phyloP scores from a whole-genome alignment of 805 yeast genomes.

The Lipomyces spencermartinsiae region DNA sequence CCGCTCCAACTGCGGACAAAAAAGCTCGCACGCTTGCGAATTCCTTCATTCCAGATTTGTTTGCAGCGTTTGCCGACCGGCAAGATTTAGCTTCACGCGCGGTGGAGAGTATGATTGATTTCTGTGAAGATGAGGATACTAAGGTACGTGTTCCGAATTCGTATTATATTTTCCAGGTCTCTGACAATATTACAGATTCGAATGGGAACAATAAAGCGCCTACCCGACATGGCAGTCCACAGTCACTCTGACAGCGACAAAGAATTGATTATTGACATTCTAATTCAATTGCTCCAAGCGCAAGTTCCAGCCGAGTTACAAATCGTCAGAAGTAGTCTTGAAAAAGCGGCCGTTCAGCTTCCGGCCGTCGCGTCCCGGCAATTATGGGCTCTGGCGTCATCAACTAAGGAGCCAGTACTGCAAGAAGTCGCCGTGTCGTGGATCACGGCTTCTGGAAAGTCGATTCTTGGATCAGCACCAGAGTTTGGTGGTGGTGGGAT shows the following conservation, averaged over 20 bases:
- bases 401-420: constrained; percentile 16
- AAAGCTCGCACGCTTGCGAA: constrained; percentile 28
- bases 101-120: constrained; percentile 32
- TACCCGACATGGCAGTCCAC: constrained; percentile 24
- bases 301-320: constrained; percentile 24
- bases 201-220: constrained; percentile 19
- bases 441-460: constrained; percentile 15
- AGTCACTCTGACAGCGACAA: constrained; percentile 14
- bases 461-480: neutral
- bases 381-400: constrained; percentile 24
- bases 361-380: constrained; percentile 26
- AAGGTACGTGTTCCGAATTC: constrained; percentile 9
- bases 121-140: constrained; percentile 34
- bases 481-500: constrained; percentile 22
- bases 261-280: constrained; percentile 23
- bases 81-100: constrained; percentile 19
- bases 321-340: constrained; percentile 18
- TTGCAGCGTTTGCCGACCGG: constrained; percentile 20
- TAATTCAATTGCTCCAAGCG: constrained; percentile 30
- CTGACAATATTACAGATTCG: constrained; percentile 15
- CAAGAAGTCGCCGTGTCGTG: constrained; percentile 25
- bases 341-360: constrained; percentile 7
- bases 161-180: neutral
- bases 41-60: constrained; percentile 33
- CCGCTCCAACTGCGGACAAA: constrained; percentile 17